Percentiles rank a stretch among this genome's conserved stretches.
Evolutionary conservation across 352 stramenopile genomes (phyloP).

Genomic region (Globisporangium rhizosaccharum): DNA sequence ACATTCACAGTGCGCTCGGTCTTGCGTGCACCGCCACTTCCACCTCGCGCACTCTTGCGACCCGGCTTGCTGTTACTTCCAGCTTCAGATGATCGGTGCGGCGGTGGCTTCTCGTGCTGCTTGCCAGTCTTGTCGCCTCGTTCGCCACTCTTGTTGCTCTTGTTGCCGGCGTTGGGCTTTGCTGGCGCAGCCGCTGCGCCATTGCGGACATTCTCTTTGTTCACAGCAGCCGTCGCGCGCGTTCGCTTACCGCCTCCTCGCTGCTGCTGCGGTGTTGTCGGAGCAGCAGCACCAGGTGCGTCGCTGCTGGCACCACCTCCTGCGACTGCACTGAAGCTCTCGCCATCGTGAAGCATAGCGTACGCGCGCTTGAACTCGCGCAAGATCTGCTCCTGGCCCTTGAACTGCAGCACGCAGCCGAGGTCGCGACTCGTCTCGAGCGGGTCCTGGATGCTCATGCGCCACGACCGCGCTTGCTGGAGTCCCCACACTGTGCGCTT

Average conservation of each 20-base stretch:
- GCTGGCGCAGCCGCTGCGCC: background rate
- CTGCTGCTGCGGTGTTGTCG: constrained; percentile 5
- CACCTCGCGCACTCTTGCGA: too few relatives aligned
- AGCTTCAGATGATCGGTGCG: too few relatives aligned
- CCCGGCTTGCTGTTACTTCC: too few relatives aligned
- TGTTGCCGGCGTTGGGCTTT: too few relatives aligned
- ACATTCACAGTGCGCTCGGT: too few relatives aligned
- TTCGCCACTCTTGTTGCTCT: too few relatives aligned
- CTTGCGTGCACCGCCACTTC: too few relatives aligned
- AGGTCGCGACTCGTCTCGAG: constrained; percentile 76
- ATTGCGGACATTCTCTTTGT: constrained; percentile 3
- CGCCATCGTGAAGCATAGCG: constrained; percentile 30
- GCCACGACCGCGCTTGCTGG: constrained; percentile 63
- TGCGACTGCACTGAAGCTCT: constrained; percentile 46
- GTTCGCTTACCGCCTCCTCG: constrained; percentile 5
- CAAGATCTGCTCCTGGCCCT: constrained; percentile 59
- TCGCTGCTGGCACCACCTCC: constrained; percentile 11
- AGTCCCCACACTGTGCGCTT: constrained; percentile 45
- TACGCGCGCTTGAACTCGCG: constrained; percentile 57
- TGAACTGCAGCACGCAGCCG: constrained; percentile 67
- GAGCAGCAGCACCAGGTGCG: background rate
- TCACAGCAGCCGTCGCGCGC: constrained; percentile 2
- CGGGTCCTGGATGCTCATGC: constrained; percentile 83
- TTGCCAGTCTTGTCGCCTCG: too few relatives aligned
- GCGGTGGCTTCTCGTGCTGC: too few relatives aligned